Conservation (phyloP, 495 filamentous ascomycete genomes). For the Immersiella caudata region DNA sequence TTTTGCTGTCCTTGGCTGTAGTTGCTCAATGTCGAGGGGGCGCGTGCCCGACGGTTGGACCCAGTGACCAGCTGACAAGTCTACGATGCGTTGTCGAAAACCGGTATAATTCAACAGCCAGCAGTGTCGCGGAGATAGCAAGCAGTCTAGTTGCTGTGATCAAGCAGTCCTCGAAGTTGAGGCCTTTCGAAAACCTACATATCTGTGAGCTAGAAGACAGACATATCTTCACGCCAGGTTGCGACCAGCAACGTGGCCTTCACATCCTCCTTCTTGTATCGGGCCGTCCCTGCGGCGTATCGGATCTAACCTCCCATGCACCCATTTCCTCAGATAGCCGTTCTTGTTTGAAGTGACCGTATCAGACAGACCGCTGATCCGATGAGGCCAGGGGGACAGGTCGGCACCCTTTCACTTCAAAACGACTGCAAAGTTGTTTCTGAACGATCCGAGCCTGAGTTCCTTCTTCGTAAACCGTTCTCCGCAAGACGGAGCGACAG, state of each 20-base stretch:
- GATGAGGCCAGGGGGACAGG: neutral
- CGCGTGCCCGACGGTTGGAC: neutral
- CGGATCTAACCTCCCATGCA: no score
- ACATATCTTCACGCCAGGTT: no score
- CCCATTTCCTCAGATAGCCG: neutral
- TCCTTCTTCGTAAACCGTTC: constrained; percentile 62
- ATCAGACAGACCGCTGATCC: neutral
- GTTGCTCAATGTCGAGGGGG: neutral
- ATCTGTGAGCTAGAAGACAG: no score
- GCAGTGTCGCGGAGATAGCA: neutral
- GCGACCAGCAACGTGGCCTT: no score
- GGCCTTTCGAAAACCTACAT: neutral
- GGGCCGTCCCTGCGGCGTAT: no score
- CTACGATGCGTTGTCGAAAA: neutral
- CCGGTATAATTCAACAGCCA: neutral
- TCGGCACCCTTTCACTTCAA: constrained; percentile 39
- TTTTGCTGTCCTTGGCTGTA: neutral
- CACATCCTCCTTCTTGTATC: no score
- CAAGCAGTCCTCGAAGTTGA: neutral
- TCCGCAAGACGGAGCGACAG: constrained; percentile 24
- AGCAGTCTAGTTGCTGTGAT: neutral
- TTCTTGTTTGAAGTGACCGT: neutral
- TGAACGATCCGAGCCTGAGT: constrained; percentile 67
- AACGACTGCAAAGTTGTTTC: constrained; percentile 90
- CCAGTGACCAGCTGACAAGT: neutral